Evolutionary conservation across 2,329 filamentous ascomycete species (phyloP).

Genomic region (Scytalidium sp.): DNA sequence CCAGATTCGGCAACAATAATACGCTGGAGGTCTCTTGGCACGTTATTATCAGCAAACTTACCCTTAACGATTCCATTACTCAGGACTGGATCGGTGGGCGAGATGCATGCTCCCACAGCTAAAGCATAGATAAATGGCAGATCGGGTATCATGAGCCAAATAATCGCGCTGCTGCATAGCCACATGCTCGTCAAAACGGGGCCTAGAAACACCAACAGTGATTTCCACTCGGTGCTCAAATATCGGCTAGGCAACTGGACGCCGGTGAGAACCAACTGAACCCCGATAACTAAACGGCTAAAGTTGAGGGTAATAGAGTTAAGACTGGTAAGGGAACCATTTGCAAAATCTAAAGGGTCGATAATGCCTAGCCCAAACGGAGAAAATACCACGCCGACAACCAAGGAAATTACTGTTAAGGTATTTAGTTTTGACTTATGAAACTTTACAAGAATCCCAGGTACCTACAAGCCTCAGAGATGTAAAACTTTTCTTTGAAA

Average conservation of each 20-base stretch:
- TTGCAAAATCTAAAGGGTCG: conserved; percentile 20
- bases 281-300: conserved; percentile 73
- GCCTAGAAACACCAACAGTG: conserved; percentile 68
- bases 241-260: conserved; percentile 83
- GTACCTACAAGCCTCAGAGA: conserved; percentile 50
- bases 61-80: conserved; percentile 91
- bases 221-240: conserved; percentile 70
- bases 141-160: conserved; percentile 70
- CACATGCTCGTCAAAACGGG: conserved; percentile 85
- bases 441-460: too few relatives aligned
- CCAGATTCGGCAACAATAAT: conserved; percentile 78
- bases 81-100: conserved; percentile 81
- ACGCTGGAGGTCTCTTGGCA: conserved; percentile 73
- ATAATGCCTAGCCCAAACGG: conserved; percentile 53
- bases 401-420: conserved; percentile 41
- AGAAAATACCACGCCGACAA: conserved; percentile 51
- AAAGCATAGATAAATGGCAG: conserved; percentile 70
- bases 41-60: conserved; percentile 84
- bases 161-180: conserved; percentile 69
- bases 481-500: conserved; percentile 50
- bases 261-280: conserved; percentile 82
- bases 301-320: conserved; percentile 32
- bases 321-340: conserved; percentile 17
- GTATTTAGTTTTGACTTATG: conserved; percentile 37
- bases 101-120: conserved; percentile 76